phyloP scores from a whole-genome alignment of 768 basidiomycete species.

The Strobilomyces dryophilus region DNA sequence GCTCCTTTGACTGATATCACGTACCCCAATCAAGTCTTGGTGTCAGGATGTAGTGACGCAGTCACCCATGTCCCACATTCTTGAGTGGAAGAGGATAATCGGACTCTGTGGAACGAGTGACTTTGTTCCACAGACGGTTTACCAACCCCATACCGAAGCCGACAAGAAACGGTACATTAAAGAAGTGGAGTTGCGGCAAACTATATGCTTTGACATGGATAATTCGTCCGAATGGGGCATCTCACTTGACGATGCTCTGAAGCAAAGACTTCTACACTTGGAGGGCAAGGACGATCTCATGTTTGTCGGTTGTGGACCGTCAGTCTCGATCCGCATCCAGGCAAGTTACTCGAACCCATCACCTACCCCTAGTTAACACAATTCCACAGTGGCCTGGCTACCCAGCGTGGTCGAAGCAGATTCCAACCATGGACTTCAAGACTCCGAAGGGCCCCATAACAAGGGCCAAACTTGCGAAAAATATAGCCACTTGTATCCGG shows the following conservation, averaged over 20 bases:
- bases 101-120: slow-evolving; percentile 31
- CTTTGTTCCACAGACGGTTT: slow-evolving; percentile 70
- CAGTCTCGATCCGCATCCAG: slow-evolving; percentile 75
- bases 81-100: slow-evolving; percentile 23
- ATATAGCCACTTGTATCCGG: slow-evolving; percentile 70
- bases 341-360: slow-evolving; percentile 33
- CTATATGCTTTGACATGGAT: slow-evolving; percentile 59
- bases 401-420: slow-evolving; percentile 72
- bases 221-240: slow-evolving; percentile 58
- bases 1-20: not conserved
- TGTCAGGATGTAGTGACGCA: slow-evolving; percentile 21
- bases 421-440: slow-evolving; percentile 77
- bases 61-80: slow-evolving; percentile 22
- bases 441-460: slow-evolving; percentile 78
- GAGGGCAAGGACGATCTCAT: slow-evolving; percentile 58
- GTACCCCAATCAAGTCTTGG: not conserved
- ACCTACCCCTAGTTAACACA: not conserved
- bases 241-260: slow-evolving; percentile 58
- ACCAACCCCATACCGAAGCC: slow-evolving; percentile 73
- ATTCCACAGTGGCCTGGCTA: slow-evolving; percentile 72
- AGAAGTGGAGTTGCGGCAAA: slow-evolving; percentile 57
- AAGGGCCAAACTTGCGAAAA: slow-evolving; percentile 70
- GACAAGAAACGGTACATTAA: slow-evolving; percentile 75
- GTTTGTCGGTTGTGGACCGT: slow-evolving; percentile 70
- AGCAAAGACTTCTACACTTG: slow-evolving; percentile 53